Conservation (phyloP, 2,329 filamentous ascomycete species). For the Botryotinia calthae region DNA sequence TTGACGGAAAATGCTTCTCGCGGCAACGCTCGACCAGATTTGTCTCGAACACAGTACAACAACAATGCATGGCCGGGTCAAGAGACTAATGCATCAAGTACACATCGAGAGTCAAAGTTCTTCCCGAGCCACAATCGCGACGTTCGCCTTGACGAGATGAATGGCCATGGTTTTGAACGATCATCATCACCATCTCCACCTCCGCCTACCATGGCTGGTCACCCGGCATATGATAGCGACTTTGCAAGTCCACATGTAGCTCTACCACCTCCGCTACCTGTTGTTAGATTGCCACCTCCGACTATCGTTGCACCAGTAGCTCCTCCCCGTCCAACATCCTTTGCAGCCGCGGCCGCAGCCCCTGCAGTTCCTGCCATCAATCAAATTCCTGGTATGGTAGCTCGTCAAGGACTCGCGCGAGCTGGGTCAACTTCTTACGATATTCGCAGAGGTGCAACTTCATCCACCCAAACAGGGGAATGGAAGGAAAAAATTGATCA, state of each 20-base stretch:
- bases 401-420: slow-evolving; percentile 41
- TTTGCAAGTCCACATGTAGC: slow-evolving; percentile 64
- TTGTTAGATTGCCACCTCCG: slow-evolving; percentile 71
- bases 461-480: slow-evolving; percentile 40
- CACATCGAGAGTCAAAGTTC: slow-evolving; percentile 57
- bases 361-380: slow-evolving; percentile 28
- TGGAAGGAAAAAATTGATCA: slow-evolving; percentile 87
- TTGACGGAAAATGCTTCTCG: slow-evolving; percentile 27
- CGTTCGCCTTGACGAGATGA: slow-evolving; percentile 43
- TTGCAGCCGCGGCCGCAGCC: slow-evolving; percentile 42
- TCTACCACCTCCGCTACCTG: slow-evolving; percentile 66
- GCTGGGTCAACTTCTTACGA: slow-evolving; percentile 43
- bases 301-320: slow-evolving; percentile 44
- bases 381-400: slow-evolving; percentile 24
- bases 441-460: slow-evolving; percentile 38
- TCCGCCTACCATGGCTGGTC: slow-evolving; percentile 66
- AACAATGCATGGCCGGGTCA: slow-evolving; percentile 35
- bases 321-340: slow-evolving; percentile 47
- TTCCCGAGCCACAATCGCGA: slow-evolving; percentile 52
- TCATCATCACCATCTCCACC: slow-evolving; percentile 63
- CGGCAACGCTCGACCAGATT: slow-evolving; percentile 23
- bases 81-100: slow-evolving; percentile 41
- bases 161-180: slow-evolving; percentile 39
- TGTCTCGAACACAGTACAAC: slow-evolving; percentile 32
- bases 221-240: slow-evolving; percentile 71